A percentile compares a stretch with the other conserved stretches of the same genome.
Conservation (phyloP, 257 asterid species). For the Solanum arcanum region DNA sequence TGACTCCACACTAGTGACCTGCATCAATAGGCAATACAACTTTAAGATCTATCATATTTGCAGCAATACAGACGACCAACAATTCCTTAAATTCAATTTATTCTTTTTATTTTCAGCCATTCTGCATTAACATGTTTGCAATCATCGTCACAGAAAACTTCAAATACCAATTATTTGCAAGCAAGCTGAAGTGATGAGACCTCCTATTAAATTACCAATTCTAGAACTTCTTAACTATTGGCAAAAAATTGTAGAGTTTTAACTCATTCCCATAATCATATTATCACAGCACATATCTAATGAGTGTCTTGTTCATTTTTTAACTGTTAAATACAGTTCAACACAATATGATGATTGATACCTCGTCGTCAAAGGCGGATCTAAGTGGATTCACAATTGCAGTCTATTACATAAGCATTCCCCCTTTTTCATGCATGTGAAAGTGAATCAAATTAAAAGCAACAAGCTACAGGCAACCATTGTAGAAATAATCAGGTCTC, state of each 20-base stretch:
- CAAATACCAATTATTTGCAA: not conserved
- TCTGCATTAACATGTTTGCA: not conserved
- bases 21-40: not conserved
- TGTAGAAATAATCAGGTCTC: not conserved
- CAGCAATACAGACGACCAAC: not conserved
- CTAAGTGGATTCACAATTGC: not conserved
- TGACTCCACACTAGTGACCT: constrained; percentile 64
- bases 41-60: not conserved
- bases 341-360: not conserved
- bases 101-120: not conserved
- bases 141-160: not conserved
- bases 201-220: not conserved
- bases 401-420: not conserved
- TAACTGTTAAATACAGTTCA: not conserved
- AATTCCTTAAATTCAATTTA: not conserved
- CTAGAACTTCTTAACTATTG: not conserved
- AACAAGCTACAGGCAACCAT: not conserved
- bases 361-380: not conserved
- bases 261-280: not conserved
- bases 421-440: not conserved
- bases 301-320: not conserved
- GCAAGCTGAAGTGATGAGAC: not conserved
- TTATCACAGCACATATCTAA: not conserved
- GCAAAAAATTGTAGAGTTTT: not conserved
- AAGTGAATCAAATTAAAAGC: not conserved